Evolutionary conservation across 306 rosid species (phyloP).

Genomic region (Purshia tridentata): DNA sequence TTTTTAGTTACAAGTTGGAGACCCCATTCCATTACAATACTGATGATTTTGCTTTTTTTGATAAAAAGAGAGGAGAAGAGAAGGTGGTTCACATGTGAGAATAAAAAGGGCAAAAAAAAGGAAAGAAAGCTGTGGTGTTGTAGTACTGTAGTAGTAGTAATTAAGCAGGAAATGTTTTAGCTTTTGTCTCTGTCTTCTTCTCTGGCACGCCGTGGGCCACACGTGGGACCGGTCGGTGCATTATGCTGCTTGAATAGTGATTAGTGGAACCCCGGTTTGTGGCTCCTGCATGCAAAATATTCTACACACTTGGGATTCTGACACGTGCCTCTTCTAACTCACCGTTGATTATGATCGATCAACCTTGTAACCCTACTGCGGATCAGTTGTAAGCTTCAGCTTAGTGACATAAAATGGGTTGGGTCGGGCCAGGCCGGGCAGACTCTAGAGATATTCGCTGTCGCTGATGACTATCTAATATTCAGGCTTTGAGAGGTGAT

Average conservation of each 20-base stretch:
- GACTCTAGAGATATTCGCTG: no score
- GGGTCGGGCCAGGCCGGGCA: no score
- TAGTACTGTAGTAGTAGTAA: not conserved
- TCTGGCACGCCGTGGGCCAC: conserved; percentile 40
- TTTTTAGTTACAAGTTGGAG: conserved; percentile 16
- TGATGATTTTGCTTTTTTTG: conserved; percentile 27
- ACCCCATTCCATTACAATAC: conserved; percentile 13
- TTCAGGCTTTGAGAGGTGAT: no score
- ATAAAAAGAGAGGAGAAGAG: conserved; percentile 5
- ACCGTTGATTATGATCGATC: no score
- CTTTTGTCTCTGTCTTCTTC: conserved; percentile 27
- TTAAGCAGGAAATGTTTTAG: not conserved
- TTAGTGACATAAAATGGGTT: no score
- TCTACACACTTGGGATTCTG: no score
- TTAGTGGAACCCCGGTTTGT: no score
- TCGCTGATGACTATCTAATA: no score
- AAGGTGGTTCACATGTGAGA: conserved; percentile 36
- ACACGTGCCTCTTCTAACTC: no score
- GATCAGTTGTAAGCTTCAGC: no score
- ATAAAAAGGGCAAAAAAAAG: conserved; percentile 4
- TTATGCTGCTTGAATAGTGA: not conserved
- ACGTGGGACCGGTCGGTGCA: conserved; percentile 33
- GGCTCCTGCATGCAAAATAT: no score
- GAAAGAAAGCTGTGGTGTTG: not conserved
- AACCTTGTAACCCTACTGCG: no score